Evolutionary conservation across 805 yeast species (phyloP), one percentile per base, ranked within the genome.

Genomic region (Ogataea parapolymorpha): DNA sequence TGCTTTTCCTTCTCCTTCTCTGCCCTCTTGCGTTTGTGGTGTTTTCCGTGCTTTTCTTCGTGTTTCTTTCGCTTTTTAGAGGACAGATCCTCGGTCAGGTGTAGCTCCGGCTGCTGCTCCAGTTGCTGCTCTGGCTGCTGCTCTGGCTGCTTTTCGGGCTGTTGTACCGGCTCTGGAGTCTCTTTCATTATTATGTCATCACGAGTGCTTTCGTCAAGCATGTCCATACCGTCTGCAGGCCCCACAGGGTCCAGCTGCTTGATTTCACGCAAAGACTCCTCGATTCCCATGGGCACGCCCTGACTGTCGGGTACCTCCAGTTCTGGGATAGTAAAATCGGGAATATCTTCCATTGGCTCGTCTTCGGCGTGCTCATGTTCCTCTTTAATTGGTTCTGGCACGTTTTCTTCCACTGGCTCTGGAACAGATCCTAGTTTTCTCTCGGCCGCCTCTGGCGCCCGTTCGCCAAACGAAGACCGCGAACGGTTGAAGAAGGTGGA

Each of bases 401-500:
- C 18, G 9, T 24, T 20, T 11, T 33, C 28, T 5, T 24, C 23
- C 14, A 25, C 22, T 22, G 18, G 34, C 12, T 40, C 39, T 15
- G 6, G 25, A 16, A 27, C 33, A 10, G 14, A 16, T 20, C 23
- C 27, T 6, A 32, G 32, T 13, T 34, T 26, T 15, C 30, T 18
- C 11, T 37, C 41, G 10, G 23, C n/a, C 15, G 13, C 24, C 18
- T 37, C 35, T n/a, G 26, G 12, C n/a, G 8, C 24, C 6, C 26
- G 16, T 12, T 30, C 32, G 23, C 17, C 32, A 15, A 26, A 18
- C 2, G 52, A 50, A 5, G 49, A 37, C 27, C 52, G 45, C 17
- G 48, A 35, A 32, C 51, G 48, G 24, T 41, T 47, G 44, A 56
- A 58, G 26, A 55, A 54, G 0, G 62, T 58, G 8, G 60, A 54